Evolutionary conservation across 148 eudicot genomes (phyloP).

Genomic region (Nepenthes gracilis): DNA sequence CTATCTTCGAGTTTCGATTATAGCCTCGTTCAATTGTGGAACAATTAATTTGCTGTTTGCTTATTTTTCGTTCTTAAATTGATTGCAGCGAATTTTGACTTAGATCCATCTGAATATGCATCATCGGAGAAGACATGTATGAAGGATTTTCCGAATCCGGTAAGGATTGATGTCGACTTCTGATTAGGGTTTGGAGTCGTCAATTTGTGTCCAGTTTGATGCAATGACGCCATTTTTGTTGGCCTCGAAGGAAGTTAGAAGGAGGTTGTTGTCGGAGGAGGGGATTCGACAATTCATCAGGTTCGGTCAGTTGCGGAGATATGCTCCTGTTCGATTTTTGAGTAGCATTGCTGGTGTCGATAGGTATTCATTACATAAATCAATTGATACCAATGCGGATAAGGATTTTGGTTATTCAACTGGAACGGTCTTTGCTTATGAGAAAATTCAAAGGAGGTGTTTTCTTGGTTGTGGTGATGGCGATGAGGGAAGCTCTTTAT

Average conservation of each 20-base stretch:
- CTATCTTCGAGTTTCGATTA: no score
- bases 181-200: conserved; percentile 6
- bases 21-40: no score
- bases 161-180: neutral
- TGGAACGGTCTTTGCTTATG: conserved; percentile 1
- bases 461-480: conserved; percentile 92
- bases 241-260: conserved; percentile 34
- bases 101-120: no score
- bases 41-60: no score
- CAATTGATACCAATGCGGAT: conserved; percentile 5
- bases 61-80: no score
- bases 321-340: conserved; percentile 27
- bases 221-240: conserved; percentile 35
- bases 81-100: no score
- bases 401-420: conserved; percentile 2
- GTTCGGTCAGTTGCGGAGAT: conserved; percentile 10
- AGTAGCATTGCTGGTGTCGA: conserved; percentile 33
- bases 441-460: conserved; percentile 39
- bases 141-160: no score
- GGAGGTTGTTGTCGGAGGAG: conserved; percentile 17
- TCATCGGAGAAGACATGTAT: no score
- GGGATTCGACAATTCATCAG: conserved; percentile 13
- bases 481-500: conserved; percentile 52
- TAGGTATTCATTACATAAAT: conserved; percentile 11
- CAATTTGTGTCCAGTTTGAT: neutral